Conservation (phyloP, 1,284 basidiomycete species). For the Ganoderma lucidum region DNA sequence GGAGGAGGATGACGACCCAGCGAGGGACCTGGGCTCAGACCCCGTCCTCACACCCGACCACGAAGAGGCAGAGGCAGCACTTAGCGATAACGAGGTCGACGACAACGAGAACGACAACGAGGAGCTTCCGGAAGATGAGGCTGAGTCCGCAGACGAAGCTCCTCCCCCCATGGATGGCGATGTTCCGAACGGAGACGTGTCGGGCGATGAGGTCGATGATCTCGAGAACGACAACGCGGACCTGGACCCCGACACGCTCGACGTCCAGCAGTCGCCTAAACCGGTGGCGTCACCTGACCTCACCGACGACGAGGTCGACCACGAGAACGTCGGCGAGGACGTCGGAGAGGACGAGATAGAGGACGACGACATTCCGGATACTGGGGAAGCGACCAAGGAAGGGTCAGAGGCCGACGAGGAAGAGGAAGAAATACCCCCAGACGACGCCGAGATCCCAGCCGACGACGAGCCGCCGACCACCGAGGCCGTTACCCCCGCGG, state of each 20-base stretch:
- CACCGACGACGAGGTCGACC: slow-evolving; percentile 37
- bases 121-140: slow-evolving; percentile 26
- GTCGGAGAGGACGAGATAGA: slow-evolving; percentile 38
- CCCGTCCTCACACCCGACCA: slow-evolving; percentile 20
- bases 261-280: slow-evolving; percentile 31
- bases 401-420: slow-evolving; percentile 36
- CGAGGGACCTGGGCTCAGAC: slow-evolving; percentile 31
- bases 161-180: slow-evolving; percentile 11
- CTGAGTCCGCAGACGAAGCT: slow-evolving; percentile 30
- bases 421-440: slow-evolving; percentile 40
- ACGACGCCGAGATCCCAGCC: slow-evolving; percentile 48
- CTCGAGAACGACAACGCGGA: slow-evolving; percentile 41
- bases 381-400: slow-evolving; percentile 37
- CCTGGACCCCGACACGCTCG: slow-evolving; percentile 25
- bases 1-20: slow-evolving; percentile 61
- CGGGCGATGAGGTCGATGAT: slow-evolving; percentile 42
- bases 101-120: slow-evolving; percentile 32
- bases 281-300: slow-evolving; percentile 36
- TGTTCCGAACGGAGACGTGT: slow-evolving; percentile 30
- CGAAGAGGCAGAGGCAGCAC: slow-evolving; percentile 20
- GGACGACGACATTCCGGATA: slow-evolving; percentile 39
- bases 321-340: slow-evolving; percentile 10
- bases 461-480: slow-evolving; percentile 36
- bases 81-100: slow-evolving; percentile 34
- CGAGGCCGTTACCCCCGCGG: slow-evolving; percentile 33